Conservation (phyloP, 2,329 filamentous ascomycete species). For the Scedosporium boydii region DNA sequence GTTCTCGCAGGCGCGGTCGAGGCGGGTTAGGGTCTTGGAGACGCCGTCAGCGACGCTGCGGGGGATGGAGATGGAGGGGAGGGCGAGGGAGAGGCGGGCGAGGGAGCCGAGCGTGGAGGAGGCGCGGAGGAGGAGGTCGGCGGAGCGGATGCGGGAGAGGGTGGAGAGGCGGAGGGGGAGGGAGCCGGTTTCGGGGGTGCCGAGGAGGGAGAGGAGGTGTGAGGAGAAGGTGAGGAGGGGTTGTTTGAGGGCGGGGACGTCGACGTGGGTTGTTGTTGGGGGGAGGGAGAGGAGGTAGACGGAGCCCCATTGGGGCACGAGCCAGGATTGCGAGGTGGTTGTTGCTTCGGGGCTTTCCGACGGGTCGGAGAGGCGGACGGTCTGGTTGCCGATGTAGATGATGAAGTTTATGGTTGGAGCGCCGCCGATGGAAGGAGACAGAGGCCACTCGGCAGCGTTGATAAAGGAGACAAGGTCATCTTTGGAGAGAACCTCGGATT, state of each 20-base stretch:
- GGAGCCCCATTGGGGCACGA: slow-evolving; percentile 91
- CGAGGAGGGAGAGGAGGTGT: slow-evolving; percentile 80
- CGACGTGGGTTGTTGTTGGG: slow-evolving; percentile 40
- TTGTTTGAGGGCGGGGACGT: slow-evolving; percentile 58
- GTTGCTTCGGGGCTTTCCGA: background rate
- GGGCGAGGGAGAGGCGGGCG: slow-evolving; percentile 70
- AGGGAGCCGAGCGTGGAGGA: slow-evolving; percentile 92
- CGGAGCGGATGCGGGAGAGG: slow-evolving; percentile 74
- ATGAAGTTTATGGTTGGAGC: slow-evolving; percentile 96
- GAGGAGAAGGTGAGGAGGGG: slow-evolving; percentile 85
- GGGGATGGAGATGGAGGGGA: slow-evolving; percentile 88
- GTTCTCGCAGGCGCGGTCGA: slow-evolving; percentile 66
- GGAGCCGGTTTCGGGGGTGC: slow-evolving; percentile 73
- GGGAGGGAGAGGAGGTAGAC: slow-evolving; percentile 49
- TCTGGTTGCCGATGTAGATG: slow-evolving; percentile 75
- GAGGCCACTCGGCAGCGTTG: slow-evolving; percentile 94
- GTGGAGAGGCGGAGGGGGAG: slow-evolving; percentile 78
- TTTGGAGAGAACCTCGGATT: slow-evolving; percentile 59
- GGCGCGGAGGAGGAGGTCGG: slow-evolving; percentile 76
- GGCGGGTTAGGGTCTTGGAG: slow-evolving; percentile 65
- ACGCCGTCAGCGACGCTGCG: slow-evolving; percentile 79
- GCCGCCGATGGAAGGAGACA: slow-evolving; percentile 85
- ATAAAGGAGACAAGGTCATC: slow-evolving; percentile 91
- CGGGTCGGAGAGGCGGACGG: slow-evolving; percentile 43
- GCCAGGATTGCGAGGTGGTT: slow-evolving; percentile 59